A percentile compares a stretch with the other conserved stretches of the same genome.
phyloP scores from a whole-genome alignment of 73 alveolate genomes.

The Tetrahymena thermophila region DNA sequence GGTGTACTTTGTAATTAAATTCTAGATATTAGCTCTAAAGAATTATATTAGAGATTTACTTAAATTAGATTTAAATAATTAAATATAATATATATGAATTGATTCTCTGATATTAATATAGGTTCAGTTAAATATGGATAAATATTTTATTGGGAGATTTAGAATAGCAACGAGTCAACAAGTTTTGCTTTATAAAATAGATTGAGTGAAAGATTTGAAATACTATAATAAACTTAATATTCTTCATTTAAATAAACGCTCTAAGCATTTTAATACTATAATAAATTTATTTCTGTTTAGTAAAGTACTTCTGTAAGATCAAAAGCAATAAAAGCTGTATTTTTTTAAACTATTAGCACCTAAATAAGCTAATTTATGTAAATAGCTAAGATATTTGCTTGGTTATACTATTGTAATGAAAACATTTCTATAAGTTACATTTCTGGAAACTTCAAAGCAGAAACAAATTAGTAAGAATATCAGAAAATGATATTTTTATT shows the following conservation, averaged over 20 bases:
- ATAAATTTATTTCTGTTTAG: not conserved
- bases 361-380: no score
- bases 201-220: no score
- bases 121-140: not conserved
- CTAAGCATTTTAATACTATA: no score
- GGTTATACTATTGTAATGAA: not conserved
- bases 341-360: no score
- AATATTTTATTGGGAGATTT: no score
- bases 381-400: no score
- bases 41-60: not conserved
- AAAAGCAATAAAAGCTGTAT: not conserved
- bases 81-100: not conserved
- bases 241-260: not conserved
- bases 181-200: not conserved
- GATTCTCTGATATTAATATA: not conserved
- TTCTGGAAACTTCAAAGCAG: not conserved
- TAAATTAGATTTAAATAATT: no score
- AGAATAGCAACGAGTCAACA: not conserved
- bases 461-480: not conserved
- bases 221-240: not conserved
- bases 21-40: not conserved
- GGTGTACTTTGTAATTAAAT: not conserved
- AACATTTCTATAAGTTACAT: not conserved
- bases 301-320: no score
- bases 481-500: not conserved